A percentile compares a stretch with the other conserved stretches of the same genome.
Evolutionary conservation across 495 filamentous ascomycete species (phyloP).

Genomic region (Neurospora sp.): DNA sequence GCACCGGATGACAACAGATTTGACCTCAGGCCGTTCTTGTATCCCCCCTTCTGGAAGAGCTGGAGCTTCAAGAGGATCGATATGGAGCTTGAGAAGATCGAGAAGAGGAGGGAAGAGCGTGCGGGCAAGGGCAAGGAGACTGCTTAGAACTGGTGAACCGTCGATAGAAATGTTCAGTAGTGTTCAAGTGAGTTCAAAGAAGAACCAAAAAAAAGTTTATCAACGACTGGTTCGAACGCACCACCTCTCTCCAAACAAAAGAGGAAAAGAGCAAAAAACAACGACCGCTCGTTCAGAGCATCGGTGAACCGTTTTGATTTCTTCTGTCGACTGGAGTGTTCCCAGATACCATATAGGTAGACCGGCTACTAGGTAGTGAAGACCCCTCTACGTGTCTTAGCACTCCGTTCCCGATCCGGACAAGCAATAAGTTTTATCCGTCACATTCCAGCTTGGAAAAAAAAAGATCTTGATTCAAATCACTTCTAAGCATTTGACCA

Average conservation of each 20-base stretch:
- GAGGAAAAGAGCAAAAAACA: not conserved
- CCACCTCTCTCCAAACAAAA: not conserved
- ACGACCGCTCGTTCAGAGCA: not conserved
- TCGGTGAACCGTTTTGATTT: not conserved
- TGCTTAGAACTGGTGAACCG: not conserved
- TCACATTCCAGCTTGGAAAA: not conserved
- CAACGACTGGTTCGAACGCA: not conserved
- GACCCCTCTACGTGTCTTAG: not conserved
- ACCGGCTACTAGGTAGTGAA: not conserved
- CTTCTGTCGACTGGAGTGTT: not conserved
- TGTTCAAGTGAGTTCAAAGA: not conserved
- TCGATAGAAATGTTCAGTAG: not conserved
- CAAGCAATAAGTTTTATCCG: not conserved
- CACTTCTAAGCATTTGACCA: not conserved
- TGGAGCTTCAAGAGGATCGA: slow-evolving; percentile 49
- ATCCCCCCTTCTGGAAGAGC: slow-evolving; percentile 35
- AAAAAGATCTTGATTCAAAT: not conserved
- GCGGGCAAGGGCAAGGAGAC: slow-evolving; percentile 2
- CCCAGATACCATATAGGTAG: not conserved
- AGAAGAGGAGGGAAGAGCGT: slow-evolving; percentile 24
- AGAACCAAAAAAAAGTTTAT: not conserved
- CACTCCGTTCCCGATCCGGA: not conserved
- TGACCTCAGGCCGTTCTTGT: slow-evolving; percentile 57
- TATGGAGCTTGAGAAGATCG: slow-evolving; percentile 22
- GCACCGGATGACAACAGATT: slow-evolving; percentile 40